Base-by-base conservation (phyloP, 208 protist genomes). In the Balamuthia mandrillaris region DNA sequence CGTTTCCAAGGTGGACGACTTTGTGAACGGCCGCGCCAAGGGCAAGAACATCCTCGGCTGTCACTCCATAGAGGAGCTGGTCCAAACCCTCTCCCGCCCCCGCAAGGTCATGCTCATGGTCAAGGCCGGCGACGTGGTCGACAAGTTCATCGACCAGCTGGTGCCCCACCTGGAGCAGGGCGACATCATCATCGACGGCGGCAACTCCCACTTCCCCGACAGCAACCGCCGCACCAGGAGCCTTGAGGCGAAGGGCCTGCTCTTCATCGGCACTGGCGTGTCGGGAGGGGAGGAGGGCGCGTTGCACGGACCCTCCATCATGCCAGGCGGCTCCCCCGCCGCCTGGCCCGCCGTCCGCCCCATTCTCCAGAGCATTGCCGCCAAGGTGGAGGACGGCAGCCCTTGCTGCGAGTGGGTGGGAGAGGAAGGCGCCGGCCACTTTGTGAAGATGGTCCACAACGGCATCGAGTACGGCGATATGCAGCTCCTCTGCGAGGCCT, bases 381-480 rank as follows among this genome's bases (percentile, higher is more conserved):
- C 98, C 51, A 97, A 98, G 91, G 96, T 97, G 4, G 86, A 65
- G 7, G 93, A 96, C 68, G 95, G 96, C 78, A 92, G 92, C 44
- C 95, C 95, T 51, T 96, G 96, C 41, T 98, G 96, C 81, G 93
- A 96, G 47, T 97, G 79, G 81, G 74, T 99, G 86, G 98, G 98
- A 74, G 75, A 91, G 47, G 96, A 95, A 66, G 98, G 98, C 31
- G 96, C 98, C 41, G 98, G 98, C 31, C 96, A 98, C 70, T 99
- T 97, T 87, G 98, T 99, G 39, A 99, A 99, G 52, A 75, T 70
- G 52, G 60, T 99, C 52, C 98, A 99, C 94, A 99, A 99, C 90
- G 97, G 97, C 58, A 98, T 98, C 58, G 98, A 99, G 92, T 99
- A 99, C 93, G 98, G 97, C 66, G 97, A 98, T 87, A 98, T 99